Conservation (phyloP, 108 stramenopile species). For the Pseudonitzschia delicatissima region DNA sequence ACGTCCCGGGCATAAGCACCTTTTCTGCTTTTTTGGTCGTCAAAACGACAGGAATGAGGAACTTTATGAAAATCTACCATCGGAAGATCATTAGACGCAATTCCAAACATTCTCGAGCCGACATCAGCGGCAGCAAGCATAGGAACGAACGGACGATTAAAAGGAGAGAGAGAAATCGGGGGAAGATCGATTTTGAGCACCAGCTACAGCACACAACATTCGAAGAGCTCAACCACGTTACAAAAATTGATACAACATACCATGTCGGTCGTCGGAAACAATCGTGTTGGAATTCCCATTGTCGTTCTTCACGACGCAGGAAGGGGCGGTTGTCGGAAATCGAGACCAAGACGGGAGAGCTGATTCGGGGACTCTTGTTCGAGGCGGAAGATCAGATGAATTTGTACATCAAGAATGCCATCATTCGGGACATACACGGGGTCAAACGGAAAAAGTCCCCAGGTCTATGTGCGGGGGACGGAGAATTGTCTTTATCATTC, state of each 20-base stretch:
- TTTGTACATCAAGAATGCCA: conserved; percentile 81
- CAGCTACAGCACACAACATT: no score
- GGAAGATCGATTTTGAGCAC: no score
- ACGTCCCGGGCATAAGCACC: no score
- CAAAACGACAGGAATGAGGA: no score
- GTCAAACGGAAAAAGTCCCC: conserved; percentile 73
- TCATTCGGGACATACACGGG: conserved; percentile 55
- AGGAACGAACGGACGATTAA: no score
- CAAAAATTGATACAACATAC: not conserved
- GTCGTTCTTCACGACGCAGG: conserved; percentile 88
- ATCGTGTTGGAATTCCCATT: conserved; percentile 87
- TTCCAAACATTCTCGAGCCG: no score
- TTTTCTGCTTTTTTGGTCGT: no score
- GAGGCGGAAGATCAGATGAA: conserved; percentile 93
- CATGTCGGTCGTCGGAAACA: conserved; percentile 90
- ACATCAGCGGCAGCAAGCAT: no score
- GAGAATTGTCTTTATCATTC: conserved; percentile 84
- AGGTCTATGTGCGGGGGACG: conserved; percentile 73
- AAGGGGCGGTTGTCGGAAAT: conserved; percentile 80
- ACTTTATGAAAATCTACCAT: no score
- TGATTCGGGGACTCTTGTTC: conserved; percentile 82
- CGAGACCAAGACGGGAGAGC: conserved; percentile 81
- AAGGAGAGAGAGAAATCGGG: no score
- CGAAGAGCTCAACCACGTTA: no score
- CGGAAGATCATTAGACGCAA: no score